Evolutionary conservation across 2,329 filamentous ascomycete genomes (phyloP), one percentile per base, ranked within the genome.

Genomic region (Alternaria conjuncta): DNA sequence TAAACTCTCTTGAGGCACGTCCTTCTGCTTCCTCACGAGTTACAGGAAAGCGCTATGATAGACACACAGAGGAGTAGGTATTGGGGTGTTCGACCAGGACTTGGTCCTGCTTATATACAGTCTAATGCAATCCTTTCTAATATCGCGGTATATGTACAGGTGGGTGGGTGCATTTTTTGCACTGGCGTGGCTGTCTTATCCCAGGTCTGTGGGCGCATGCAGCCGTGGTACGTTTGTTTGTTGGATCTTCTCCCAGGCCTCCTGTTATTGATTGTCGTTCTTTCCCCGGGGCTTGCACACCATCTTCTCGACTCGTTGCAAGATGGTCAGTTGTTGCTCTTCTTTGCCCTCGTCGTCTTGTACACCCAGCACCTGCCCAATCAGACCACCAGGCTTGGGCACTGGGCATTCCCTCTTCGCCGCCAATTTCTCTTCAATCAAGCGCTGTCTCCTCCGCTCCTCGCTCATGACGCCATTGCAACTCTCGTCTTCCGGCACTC

Each of bases 371-470:
- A 95, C 84, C 75, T 92, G 87, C 12, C 92, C 92, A 49, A 97
- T 82, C 32, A 94, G 82, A 3, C 94, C 94, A 30, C 89, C 86
- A 0, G 96, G 95, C 81, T 97, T 97, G 6, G 96, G 96, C 12
- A 99, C 89, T 0, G 96, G 96, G 77, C 96, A 99, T 78, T 96
- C 93, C 73, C 93, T 87, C 75, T 85, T 82, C 47, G 67, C 66
- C 61, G 67, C 64, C 67, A 74, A 47, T 61, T 67, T 68, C 18
- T 75, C 69, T 20, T 74, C 73, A 2, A 67, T 36, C 26, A 66
- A 60, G 30, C 49, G 60, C 50, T 58, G 51, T 60, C 57, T 69
- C 36, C 53, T 55, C 43, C 63, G 44, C 44, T 75, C 68, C 53
- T 75, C 73, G 28, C 65, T 67, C 68, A 75, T 61, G 3, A 64